Percentiles rank a stretch among this genome's conserved stretches.
These are phyloP conservation scores for Trifolium dubium DNA, from an alignment of 306 rosid species.

Conservation along the genomic window DNA sequence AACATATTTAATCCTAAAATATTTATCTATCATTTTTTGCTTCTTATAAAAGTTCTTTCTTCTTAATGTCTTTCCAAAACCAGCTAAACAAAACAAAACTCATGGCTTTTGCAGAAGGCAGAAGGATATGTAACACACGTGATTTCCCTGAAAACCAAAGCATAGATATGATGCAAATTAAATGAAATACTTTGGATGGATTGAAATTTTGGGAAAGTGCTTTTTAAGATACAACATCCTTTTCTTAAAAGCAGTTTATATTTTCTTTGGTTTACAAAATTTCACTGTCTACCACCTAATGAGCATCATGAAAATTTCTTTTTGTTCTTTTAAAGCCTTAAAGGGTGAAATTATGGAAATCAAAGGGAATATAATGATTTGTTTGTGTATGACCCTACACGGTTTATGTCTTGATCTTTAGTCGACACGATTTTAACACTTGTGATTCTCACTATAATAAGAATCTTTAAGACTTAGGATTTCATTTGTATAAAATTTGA, in stretches of 20 bases:
- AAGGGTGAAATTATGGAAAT: conserved; percentile 48
- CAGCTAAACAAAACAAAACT: background rate
- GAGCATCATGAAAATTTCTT: conserved; percentile 46
- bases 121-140: conserved; percentile 28
- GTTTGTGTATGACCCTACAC: conserved; percentile 45
- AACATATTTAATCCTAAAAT: too few relatives aligned
- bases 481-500: conserved; percentile 51
- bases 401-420: conserved; percentile 53
- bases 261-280: conserved; percentile 35
- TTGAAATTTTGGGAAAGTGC: conserved; percentile 38
- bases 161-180: conserved; percentile 24
- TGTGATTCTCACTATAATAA: conserved; percentile 50
- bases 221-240: conserved; percentile 31
- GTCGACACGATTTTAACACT: conserved; percentile 56
- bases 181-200: conserved; percentile 3
- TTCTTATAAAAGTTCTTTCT: background rate
- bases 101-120: background rate
- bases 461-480: conserved; percentile 54
- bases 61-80: background rate
- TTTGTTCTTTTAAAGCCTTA: conserved; percentile 44
- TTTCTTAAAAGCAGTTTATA: conserved; percentile 36
- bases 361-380: conserved; percentile 49
- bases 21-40: too few relatives aligned
- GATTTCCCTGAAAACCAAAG: conserved; percentile 41
- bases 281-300: conserved; percentile 50